These are phyloP conservation scores for Rosa lucieae DNA, from an alignment of 306 rosid species.

Conservation along the genomic window DNA sequence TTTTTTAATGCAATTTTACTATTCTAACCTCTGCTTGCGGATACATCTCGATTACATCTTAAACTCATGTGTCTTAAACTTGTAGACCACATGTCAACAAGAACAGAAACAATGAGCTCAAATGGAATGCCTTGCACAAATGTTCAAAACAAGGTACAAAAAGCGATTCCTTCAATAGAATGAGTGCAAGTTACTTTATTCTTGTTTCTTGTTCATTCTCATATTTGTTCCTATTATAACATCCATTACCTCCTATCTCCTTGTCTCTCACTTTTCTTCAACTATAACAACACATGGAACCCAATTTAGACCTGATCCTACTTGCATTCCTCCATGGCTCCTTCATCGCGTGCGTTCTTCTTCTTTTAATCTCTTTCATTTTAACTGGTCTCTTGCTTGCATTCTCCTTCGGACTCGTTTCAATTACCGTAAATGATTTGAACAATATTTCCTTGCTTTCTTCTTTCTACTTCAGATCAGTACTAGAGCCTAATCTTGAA, in stretches of 20 bases:
- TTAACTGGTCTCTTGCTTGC: constrained; percentile 24
- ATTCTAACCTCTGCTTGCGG: too few species aligned
- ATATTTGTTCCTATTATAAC: neutral
- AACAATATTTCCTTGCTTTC: constrained; percentile 4
- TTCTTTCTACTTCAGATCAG: constrained; percentile 14
- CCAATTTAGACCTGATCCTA: constrained; percentile 37
- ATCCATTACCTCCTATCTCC: neutral
- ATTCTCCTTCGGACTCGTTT: constrained; percentile 26
- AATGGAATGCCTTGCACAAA: neutral
- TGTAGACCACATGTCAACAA: too few species aligned
- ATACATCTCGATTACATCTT: too few species aligned
- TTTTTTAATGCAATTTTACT: too few species aligned
- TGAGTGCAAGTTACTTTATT: constrained; percentile 35
- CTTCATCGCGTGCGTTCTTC: constrained; percentile 37
- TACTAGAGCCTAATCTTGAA: constrained; percentile 23
- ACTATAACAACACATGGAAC: constrained; percentile 16
- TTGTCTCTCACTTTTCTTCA: neutral
- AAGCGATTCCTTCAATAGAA: neutral
- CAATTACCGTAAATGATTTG: constrained; percentile 25
- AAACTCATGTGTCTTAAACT: too few species aligned
- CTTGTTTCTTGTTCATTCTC: constrained; percentile 9
- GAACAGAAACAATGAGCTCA: too few species aligned
- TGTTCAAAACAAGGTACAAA: neutral
- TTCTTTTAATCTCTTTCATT: constrained; percentile 15
- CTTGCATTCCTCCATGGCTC: constrained; percentile 38